Evolutionary conservation across 2,329 filamentous ascomycete genomes (phyloP), one percentile per base, ranked within the genome.

Genomic region (Pseudopithomyces chartarum): DNA sequence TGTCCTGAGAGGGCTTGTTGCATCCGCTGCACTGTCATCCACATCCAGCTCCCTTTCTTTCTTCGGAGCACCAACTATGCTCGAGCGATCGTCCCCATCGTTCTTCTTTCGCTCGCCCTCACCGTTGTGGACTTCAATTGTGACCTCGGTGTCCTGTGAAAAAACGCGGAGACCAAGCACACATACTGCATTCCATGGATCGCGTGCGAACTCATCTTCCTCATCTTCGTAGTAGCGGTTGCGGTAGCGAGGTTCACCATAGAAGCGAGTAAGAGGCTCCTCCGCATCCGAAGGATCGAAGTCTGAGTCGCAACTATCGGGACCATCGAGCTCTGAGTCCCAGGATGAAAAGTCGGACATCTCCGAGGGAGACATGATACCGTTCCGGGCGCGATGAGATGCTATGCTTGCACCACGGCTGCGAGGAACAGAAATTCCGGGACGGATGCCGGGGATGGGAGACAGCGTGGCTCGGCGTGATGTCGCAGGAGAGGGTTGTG

Each of bases 111-210:
- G 53, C 5, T 69, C 68, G 4, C 61, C 62, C 26, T 73, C 69
- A 11, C 68, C 61, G 26, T 75, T 79, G n/a, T 84, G 73, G 8
- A 86, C 83, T 59, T 82, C 78, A 17, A 87, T 78, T 2, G 75
- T 79, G 34, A 86, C 78, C 26, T 78, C 76, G 0, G 73, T 74
- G 58, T 84, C 81, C 57, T 83, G 80, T 10, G 79, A 81, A 64
- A 85, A 87, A 0, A 87, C 84, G 6, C 84, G 76, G 29, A 87
- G 68, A 0, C 85, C 85, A 4, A 87, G 79, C 15, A 87, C 84
- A 58, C 83, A 85, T 1, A 86, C 79, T 0, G 85, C 85, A 63
- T 87, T 86, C 85, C 85, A 87, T 0, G 84, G 84, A 57, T 83
- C 80, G 17, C 76, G 74, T 40, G 75, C 77, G 51, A 81, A 80